Evolutionary conservation across 345 rosid genomes (phyloP).

Genomic region (Heritiera littoralis): DNA sequence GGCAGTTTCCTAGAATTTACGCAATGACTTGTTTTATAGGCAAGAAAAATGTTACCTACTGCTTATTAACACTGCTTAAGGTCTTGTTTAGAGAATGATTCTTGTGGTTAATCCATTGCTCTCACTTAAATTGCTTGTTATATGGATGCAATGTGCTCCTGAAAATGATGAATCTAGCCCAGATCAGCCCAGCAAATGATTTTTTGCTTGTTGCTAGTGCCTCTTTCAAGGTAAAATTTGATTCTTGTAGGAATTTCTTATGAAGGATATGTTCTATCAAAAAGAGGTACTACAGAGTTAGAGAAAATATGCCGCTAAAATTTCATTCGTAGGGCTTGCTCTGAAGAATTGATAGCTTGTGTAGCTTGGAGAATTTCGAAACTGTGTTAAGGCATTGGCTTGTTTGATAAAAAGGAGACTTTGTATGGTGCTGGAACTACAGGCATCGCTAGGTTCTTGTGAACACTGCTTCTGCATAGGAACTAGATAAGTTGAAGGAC

Average conservation of each 20-base stretch:
- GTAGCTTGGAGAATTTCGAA: background rate
- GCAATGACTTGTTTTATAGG: background rate
- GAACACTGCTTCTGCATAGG: background rate
- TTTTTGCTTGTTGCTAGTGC: background rate
- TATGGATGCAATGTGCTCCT: background rate
- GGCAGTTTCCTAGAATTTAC: background rate
- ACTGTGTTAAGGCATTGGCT: background rate
- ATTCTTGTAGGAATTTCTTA: background rate
- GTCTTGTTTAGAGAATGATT: slow-evolving; percentile 6
- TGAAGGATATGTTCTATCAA: background rate
- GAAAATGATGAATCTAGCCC: background rate
- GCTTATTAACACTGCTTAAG: background rate
- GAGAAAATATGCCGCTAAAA: background rate
- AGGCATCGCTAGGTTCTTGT: background rate
- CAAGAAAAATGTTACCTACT: background rate
- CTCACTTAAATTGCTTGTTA: background rate
- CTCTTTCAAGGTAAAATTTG: background rate
- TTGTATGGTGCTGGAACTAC: background rate
- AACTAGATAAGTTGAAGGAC: background rate
- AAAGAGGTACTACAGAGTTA: background rate
- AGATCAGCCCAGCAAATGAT: background rate
- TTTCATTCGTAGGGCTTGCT: background rate
- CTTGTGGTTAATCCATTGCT: background rate
- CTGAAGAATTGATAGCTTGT: background rate
- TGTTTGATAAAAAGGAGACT: background rate